phyloP scores from a whole-genome alignment of 2,329 filamentous ascomycete species.

The Fusarium anthophilum region DNA sequence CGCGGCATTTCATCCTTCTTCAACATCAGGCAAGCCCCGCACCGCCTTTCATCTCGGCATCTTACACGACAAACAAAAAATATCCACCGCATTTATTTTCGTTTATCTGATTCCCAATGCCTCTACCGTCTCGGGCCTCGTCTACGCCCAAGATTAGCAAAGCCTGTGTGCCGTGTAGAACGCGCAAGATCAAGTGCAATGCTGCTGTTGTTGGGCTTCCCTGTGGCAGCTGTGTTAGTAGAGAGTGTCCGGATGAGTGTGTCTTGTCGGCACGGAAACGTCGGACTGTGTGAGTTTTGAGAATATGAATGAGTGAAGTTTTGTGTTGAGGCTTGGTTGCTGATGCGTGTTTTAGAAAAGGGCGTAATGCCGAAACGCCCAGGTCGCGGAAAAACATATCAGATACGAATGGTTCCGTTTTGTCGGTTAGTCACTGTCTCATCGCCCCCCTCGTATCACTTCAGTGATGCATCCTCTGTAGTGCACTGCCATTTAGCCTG shows the following conservation, averaged over 20 bases:
- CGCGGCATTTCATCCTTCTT: neutral
- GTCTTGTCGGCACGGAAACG: constrained; percentile 25
- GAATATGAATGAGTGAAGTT: neutral
- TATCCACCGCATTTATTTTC: neutral
- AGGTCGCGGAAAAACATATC: neutral
- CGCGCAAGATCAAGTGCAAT: constrained; percentile 35
- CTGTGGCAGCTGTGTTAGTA: constrained; percentile 25
- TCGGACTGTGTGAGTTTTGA: constrained; percentile 8
- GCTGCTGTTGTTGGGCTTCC: constrained; percentile 20
- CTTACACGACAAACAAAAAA: neutral
- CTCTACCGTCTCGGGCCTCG: neutral
- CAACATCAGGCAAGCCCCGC: neutral
- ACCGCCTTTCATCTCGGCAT: neutral
- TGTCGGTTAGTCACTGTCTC: neutral
- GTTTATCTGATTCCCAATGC: neutral
- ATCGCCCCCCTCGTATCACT: neutral
- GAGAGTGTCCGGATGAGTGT: neutral
- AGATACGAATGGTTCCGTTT: neutral
- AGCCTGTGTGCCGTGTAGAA: constrained; percentile 28
- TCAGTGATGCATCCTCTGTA: neutral
- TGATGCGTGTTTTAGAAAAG: neutral
- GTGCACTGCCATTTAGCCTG: neutral
- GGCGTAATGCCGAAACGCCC: neutral
- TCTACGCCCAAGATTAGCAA: constrained; percentile 22
- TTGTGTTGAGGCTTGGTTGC: too few species aligned